These are phyloP conservation scores for Porogramme epimiltina DNA, from an alignment of 1,284 basidiomycete species.

Conservation along the genomic window DNA sequence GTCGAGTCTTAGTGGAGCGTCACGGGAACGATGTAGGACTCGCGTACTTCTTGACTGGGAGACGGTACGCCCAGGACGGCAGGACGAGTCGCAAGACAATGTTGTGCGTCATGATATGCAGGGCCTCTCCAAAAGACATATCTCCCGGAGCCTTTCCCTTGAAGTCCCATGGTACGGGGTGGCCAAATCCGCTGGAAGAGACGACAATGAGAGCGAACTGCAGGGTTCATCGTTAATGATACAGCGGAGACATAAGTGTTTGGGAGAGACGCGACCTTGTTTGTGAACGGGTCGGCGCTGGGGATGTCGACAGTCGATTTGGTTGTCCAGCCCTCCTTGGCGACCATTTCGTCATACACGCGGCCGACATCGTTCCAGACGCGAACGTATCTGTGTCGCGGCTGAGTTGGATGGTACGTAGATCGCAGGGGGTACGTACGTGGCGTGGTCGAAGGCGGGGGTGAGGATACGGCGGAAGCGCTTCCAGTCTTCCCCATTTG, in stretches of 20 bases:
- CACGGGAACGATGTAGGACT: no score
- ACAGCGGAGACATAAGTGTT: not conserved
- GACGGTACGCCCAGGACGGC: constrained; percentile 12
- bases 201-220: constrained; percentile 11
- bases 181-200: constrained; percentile 6
- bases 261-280: no score
- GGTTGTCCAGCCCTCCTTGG: constrained; percentile 2
- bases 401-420: not conserved
- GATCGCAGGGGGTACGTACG: constrained; percentile 1
- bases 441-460: constrained; percentile 7
- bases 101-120: constrained; percentile 1
- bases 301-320: not conserved
- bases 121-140: constrained; percentile 11
- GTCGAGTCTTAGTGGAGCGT: no score
- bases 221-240: not conserved
- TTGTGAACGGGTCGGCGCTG: not conserved
- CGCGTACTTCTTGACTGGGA: constrained; percentile 15
- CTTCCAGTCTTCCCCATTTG: constrained; percentile 10
- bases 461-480: constrained; percentile 9
- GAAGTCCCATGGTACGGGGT: constrained; percentile 5
- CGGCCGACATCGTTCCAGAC: not conserved
- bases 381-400: not conserved
- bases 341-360: constrained; percentile 4
- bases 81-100: constrained; percentile 1
- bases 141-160: not conserved